phyloP scores from a whole-genome alignment of 768 basidiomycete species.

The Hericium erinaceus region DNA sequence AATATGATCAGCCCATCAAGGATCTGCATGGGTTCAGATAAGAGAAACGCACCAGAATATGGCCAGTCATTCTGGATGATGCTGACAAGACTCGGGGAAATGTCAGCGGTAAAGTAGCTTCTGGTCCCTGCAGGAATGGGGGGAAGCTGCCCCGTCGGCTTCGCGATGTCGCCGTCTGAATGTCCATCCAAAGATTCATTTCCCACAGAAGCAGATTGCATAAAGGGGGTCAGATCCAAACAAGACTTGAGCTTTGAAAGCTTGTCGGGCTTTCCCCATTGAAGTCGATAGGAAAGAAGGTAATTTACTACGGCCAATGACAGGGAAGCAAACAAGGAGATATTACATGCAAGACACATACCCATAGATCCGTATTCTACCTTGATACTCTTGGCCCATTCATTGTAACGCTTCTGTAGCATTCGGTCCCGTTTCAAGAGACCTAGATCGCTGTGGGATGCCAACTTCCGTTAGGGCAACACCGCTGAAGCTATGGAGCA shows the following conservation, averaged over 20 bases:
- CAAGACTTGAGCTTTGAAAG: slow-evolving; percentile 50
- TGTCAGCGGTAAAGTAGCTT: slow-evolving; percentile 58
- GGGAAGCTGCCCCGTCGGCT: slow-evolving; percentile 13
- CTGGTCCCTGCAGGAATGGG: slow-evolving; percentile 30
- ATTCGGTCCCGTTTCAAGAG: slow-evolving; percentile 64
- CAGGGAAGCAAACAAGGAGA: background rate
- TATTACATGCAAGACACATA: slow-evolving; percentile 22
- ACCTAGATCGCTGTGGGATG: slow-evolving; percentile 55
- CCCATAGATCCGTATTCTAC: slow-evolving; percentile 57
- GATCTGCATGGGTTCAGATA: background rate
- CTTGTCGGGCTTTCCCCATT: slow-evolving; percentile 66
- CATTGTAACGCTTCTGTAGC: slow-evolving; percentile 59
- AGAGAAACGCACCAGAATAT: slow-evolving; percentile 50
- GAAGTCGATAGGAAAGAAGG: slow-evolving; percentile 56
- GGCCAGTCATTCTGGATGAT: slow-evolving; percentile 85
- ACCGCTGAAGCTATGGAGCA: background rate
- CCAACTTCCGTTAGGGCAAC: background rate
- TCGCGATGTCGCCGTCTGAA: background rate
- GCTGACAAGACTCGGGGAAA: slow-evolving; percentile 48
- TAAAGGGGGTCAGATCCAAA: slow-evolving; percentile 23
- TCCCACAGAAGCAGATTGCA: too few species aligned
- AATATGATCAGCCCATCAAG: background rate
- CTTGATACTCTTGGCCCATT: slow-evolving; percentile 47
- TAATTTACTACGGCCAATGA: slow-evolving; percentile 49
- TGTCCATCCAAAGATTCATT: too few species aligned